Evolutionary conservation across 345 rosid species (phyloP), one percentile per base, ranked within the genome.

Genomic region (Camelina neglecta): DNA sequence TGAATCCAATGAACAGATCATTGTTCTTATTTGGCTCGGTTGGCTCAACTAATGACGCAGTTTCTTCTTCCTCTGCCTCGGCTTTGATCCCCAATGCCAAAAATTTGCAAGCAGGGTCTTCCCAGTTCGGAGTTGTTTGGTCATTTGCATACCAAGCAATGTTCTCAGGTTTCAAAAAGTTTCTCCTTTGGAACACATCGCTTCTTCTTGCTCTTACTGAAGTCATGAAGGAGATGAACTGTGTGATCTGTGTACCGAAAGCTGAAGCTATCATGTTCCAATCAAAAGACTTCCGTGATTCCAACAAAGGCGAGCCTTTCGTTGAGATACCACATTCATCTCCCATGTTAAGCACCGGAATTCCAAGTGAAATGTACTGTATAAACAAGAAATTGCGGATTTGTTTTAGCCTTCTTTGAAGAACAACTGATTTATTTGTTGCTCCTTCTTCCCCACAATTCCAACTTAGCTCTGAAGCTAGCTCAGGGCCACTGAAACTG

Each of bases 381-480:
- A 89, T 75, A 63, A 95, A 90, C 77, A 95, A 81, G 80, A 85
- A 90, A 78, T 90, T 95, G 0, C 96, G 96, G 26, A 88, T 86
- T 79, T 95, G 97, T 60, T 92, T 92, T 42, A 95, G 86, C 69
- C 97, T 80, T 81, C 84, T 88, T 82, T 90, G 96, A 49, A 95
- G 96, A 69, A 95, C 85, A 42, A 76, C 79, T 35, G 84, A 72
- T 59, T 85, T 84, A 67, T 67, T 84, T 7, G 97, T 94, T 50
- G 93, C 93, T 64, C 98, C 97, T 89, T 94, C 98, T 71, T 83
- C 91, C 31, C 99, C 97, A 45, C 97, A 92, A 63, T 95, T 95
- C 99, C 97, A 95, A 61, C 97, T 90, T n/a, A 84, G 76, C 69
- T 92, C 92, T n/a, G 86, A 65, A 55, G 87, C 86, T 35, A 90